Evolutionary conservation across 2,329 filamentous ascomycete genomes (phyloP), one percentile per base, ranked within the genome.

Genomic region (Celoporthe dispersa): DNA sequence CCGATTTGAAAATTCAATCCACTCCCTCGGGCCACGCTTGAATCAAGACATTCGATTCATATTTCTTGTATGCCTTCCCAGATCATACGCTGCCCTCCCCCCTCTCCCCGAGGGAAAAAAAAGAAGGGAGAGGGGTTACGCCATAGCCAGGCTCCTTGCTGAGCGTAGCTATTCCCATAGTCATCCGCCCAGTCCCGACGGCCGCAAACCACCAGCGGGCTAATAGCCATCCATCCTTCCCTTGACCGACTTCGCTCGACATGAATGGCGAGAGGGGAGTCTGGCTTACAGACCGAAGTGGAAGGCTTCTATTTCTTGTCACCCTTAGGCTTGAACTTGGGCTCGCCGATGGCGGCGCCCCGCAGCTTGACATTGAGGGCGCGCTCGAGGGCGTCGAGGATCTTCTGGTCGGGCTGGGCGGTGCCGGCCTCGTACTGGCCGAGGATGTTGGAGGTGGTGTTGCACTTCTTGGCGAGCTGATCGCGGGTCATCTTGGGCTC

Each of bases 401-500:
- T 84, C 85, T 94, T 94, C 83, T 97, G 94, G 83, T 97, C 94
- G 69, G 92, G 94, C 61, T 87, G 77, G 69, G 90, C 94, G 76
- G 85, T 88, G 75, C 92, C 94, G 75, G 91, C 88, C 90, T 98
- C 95, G 78, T 97, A 94, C 76, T 94, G 91, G 78, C 91, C 92
- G 73, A 98, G 87, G 75, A 96, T 85, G 74, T 89, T 87, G 66
- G 91, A 89, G 57, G 93, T 95, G 72, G 92, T 94, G 86, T 97
- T 97, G 86, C 92, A 94, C 84, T 94, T 94, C 74, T 91, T 94
- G 72, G 94, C 95, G 55, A 91, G 85, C 75, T 91, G 88, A 82
- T 97, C 97, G 84, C 98, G 96, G 69, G 94, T 97, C 93, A 98
- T 95, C 85, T 97, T 96, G 82, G 94, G 94, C 82, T 92, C 92